Conservation (phyloP, 2,329 filamentous ascomycete species). For the Stylonectria norvegica region DNA sequence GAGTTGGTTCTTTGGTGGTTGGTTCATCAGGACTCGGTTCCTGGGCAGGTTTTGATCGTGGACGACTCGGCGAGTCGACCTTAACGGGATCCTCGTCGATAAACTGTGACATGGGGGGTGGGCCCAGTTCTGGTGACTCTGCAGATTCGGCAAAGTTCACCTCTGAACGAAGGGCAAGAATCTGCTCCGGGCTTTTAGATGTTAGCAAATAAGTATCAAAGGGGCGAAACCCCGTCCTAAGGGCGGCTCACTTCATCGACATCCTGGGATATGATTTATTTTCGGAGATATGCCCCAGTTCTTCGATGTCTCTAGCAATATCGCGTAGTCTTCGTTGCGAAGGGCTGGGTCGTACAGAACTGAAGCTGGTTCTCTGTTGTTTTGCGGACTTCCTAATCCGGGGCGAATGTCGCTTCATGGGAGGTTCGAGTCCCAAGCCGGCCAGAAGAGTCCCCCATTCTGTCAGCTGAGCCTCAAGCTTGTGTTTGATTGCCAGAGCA, state of each 20-base stretch:
- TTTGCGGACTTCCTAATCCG: constrained; percentile 40
- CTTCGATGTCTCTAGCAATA: constrained; percentile 53
- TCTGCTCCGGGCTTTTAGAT: constrained; percentile 54
- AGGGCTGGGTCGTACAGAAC: constrained; percentile 42
- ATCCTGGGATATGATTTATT: constrained; percentile 64
- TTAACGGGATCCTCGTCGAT: constrained; percentile 56
- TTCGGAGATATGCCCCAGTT: constrained; percentile 59
- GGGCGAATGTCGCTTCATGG: constrained; percentile 46
- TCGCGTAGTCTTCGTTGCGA: constrained; percentile 56
- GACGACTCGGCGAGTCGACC: constrained; percentile 45
- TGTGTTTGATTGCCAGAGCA: constrained; percentile 64
- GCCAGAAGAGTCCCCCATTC: constrained; percentile 68
- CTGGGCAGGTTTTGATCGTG: constrained; percentile 9
- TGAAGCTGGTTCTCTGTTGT: constrained; percentile 40
- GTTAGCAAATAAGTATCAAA: too few relatives aligned
- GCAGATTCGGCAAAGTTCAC: constrained; percentile 42
- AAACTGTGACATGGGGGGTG: constrained; percentile 57
- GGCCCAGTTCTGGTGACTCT: constrained; percentile 67
- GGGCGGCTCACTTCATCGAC: constrained; percentile 60
- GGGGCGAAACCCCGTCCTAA: too few relatives aligned
- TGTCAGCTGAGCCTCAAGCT: constrained; percentile 67
- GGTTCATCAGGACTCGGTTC: constrained; percentile 27
- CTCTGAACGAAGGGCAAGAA: constrained; percentile 55
- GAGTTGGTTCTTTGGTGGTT: constrained; percentile 31
- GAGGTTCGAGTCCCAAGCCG: constrained; percentile 60